These are phyloP conservation scores for Leccinum aurantiacum DNA, from an alignment of 768 basidiomycete species.

Conservation along the genomic window DNA sequence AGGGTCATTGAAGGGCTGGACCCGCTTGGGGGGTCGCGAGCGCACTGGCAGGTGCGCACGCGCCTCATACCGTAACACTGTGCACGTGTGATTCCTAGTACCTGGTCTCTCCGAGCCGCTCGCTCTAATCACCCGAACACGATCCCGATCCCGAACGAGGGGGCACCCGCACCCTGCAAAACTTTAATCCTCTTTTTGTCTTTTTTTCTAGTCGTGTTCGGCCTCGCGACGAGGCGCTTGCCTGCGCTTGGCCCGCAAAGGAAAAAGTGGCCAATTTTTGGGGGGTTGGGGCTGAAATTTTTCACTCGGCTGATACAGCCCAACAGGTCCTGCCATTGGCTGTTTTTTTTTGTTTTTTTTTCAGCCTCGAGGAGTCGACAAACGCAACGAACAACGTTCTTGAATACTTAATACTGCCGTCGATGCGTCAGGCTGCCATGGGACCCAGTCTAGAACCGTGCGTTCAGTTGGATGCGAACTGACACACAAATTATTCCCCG, in stretches of 20 bases:
- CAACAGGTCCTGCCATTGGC: neutral
- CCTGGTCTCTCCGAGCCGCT: neutral
- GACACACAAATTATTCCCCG: neutral
- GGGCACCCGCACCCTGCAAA: neutral
- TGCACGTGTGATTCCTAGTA: slow-evolving; percentile 2
- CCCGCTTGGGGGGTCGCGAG: neutral
- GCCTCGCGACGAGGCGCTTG: slow-evolving; percentile 1
- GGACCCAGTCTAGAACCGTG: neutral
- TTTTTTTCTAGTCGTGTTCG: slow-evolving; percentile 1
- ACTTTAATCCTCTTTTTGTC: neutral
- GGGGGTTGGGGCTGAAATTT: slow-evolving; percentile 4
- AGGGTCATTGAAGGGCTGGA: neutral
- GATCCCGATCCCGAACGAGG: slow-evolving; percentile 1
- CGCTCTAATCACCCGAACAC: slow-evolving; percentile 15
- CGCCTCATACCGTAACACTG: neutral
- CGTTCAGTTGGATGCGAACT: neutral
- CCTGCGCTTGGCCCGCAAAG: slow-evolving; percentile 11
- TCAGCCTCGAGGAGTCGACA: slow-evolving; percentile 7
- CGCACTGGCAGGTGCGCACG: neutral
- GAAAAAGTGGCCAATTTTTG: slow-evolving; percentile 11
- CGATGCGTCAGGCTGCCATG: neutral
- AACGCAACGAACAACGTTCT: neutral
- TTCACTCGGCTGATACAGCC: slow-evolving; percentile 1
- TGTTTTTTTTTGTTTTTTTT: neutral
- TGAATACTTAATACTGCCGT: neutral